Percentiles rank a stretch among this genome's conserved stretches.
Conservation (phyloP, 352 stramenopile genomes). For the Phytophthora colocasiae region DNA sequence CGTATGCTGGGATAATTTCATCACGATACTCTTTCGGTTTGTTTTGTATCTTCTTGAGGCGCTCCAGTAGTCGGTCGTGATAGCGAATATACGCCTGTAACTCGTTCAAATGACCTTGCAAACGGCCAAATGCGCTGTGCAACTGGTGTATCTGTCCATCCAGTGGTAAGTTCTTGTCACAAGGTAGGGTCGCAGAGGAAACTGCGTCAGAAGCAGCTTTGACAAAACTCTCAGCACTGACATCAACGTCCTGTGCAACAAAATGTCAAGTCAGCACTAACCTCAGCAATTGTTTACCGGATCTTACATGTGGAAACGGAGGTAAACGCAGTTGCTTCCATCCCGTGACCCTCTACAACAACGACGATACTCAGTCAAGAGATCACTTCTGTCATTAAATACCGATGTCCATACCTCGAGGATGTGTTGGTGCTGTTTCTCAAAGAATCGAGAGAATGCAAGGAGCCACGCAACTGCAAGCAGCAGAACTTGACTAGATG, state of each 20-base stretch:
- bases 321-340: conserved; percentile 33
- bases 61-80: conserved; percentile 49
- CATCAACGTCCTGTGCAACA: conserved; percentile 34
- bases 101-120: conserved; percentile 49
- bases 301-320: conserved; percentile 50
- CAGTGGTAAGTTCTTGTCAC: conserved; percentile 5
- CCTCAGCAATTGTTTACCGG: too few relatives aligned
- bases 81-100: conserved; percentile 44
- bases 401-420: conserved; percentile 32
- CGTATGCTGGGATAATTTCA: conserved; percentile 46
- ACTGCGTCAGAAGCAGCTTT: conserved; percentile 13
- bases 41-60: conserved; percentile 42
- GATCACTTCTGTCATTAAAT: not conserved
- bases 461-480: conserved; percentile 63
- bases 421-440: conserved; percentile 52
- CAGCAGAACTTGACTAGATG: conserved; percentile 52
- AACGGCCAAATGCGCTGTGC: conserved; percentile 50
- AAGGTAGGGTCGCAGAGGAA: not conserved
- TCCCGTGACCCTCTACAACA: conserved; percentile 21
- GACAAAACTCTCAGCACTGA: conserved; percentile 20
- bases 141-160: conserved; percentile 48
- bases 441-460: conserved; percentile 56
- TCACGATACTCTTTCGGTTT: conserved; percentile 27
- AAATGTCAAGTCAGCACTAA: not conserved
- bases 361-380: not conserved